Evolutionary conservation across 495 filamentous ascomycete species (phyloP).

Genomic region (Trypethelium eluteriae): DNA sequence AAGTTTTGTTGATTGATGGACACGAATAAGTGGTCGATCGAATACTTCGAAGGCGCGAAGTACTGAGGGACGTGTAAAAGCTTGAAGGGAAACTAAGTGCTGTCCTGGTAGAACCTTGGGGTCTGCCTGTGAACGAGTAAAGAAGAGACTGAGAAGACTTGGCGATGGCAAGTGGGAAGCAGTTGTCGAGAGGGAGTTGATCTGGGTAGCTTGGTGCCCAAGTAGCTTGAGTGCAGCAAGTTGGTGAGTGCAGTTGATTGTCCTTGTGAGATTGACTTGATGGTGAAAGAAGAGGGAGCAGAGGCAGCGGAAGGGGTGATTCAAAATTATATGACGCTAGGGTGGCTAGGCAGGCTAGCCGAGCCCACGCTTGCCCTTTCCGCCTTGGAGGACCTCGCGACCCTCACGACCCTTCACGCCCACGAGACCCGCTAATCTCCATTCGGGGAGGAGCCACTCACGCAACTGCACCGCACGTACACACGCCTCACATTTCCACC

Average conservation of each 20-base stretch:
- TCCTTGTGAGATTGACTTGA: constrained; percentile 23
- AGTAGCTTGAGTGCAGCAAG: constrained; percentile 15
- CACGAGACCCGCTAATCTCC: too few species aligned
- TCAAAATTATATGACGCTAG: constrained; percentile 16
- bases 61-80: constrained; percentile 26
- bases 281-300: constrained; percentile 25
- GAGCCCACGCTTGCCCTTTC: background rate
- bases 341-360: constrained; percentile 13
- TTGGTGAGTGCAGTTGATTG: constrained; percentile 24
- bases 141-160: constrained; percentile 17
- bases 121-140: constrained; percentile 31
- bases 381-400: too few species aligned
- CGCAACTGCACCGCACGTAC: background rate
- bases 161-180: constrained; percentile 29
- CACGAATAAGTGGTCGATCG: constrained; percentile 28
- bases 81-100: constrained; percentile 32
- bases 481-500: background rate
- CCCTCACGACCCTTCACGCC: too few species aligned
- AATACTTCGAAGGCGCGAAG: constrained; percentile 24
- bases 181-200: constrained; percentile 37
- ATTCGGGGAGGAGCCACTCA: background rate
- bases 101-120: constrained; percentile 32
- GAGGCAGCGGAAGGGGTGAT: constrained; percentile 19
- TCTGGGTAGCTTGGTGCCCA: constrained; percentile 42
- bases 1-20: constrained; percentile 33